Conservation (phyloP, 1,139 yeast genomes). For the Suhomyces bolitotheri region DNA sequence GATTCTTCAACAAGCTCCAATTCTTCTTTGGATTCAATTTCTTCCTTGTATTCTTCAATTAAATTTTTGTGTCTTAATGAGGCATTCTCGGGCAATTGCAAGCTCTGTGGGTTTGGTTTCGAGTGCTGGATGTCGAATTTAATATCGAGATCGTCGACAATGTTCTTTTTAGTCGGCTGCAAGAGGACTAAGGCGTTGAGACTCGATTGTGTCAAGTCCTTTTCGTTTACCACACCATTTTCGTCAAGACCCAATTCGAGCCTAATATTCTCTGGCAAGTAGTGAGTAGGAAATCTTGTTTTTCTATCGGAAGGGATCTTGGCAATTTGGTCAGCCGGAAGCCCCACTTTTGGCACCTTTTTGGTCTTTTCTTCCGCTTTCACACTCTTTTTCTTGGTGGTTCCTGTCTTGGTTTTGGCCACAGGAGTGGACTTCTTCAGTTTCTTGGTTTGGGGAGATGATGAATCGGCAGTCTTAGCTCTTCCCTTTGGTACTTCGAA, state of each 20-base stretch:
- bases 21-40: constrained; percentile 23
- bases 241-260: constrained; percentile 23
- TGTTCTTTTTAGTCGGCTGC: constrained; percentile 43
- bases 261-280: constrained; percentile 36
- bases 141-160: constrained; percentile 39
- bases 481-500: constrained; percentile 18
- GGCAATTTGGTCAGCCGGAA: constrained; percentile 5
- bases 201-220: constrained; percentile 10
- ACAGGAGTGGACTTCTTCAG: constrained; percentile 3
- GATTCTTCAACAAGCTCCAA: too few species aligned
- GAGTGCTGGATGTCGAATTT: constrained; percentile 43
- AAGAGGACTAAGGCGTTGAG: constrained; percentile 21
- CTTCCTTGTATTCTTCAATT: constrained; percentile 17
- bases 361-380: constrained; percentile 7
- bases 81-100: constrained; percentile 36
- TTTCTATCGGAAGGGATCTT: constrained; percentile 10
- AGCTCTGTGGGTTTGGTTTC: constrained; percentile 31
- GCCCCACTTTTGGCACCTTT: constrained; percentile 6
- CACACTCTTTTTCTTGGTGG: constrained; percentile 7
- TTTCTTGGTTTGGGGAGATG: constrained; percentile 1
- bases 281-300: constrained; percentile 36
- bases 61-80: constrained; percentile 24
- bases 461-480: neutral
- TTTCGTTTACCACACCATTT: constrained; percentile 12
- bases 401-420: constrained; percentile 2